Conservation (phyloP, 495 filamentous ascomycete genomes). For the Hyaloscypha finlandica region DNA sequence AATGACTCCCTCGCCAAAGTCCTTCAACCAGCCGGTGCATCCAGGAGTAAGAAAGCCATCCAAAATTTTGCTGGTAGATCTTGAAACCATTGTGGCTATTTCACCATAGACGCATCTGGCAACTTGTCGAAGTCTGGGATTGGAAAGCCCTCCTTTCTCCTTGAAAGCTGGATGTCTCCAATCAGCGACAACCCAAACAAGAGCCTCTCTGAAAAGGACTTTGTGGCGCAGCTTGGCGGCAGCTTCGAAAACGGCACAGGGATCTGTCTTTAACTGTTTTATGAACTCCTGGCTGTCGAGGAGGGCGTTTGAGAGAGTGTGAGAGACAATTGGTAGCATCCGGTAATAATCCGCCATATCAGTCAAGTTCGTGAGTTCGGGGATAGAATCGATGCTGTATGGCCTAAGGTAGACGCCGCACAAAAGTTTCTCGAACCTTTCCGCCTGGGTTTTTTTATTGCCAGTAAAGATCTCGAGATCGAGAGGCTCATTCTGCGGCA, state of each 20-base stretch:
- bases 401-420: background rate
- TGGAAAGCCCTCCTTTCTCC: background rate
- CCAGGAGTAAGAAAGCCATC: background rate
- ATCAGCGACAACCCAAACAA: background rate
- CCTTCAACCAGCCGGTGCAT: no score
- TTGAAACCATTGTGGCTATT: background rate
- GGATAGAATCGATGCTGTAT: background rate
- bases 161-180: background rate
- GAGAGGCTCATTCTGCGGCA: background rate
- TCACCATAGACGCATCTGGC: background rate
- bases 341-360: constrained; percentile 16
- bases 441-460: background rate
- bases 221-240: constrained; percentile 14
- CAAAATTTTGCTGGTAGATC: background rate
- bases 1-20: no score
- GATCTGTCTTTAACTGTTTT: background rate
- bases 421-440: constrained; percentile 8
- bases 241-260: background rate
- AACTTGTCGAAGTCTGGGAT: background rate
- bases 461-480: background rate
- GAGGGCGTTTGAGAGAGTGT: background rate
- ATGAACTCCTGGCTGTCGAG: background rate
- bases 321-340: constrained; percentile 6
- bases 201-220: constrained; percentile 11
- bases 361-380: background rate